phyloP scores from a whole-genome alignment of 2,329 filamentous ascomycete species.

The Ambrosiella beaveri region DNA sequence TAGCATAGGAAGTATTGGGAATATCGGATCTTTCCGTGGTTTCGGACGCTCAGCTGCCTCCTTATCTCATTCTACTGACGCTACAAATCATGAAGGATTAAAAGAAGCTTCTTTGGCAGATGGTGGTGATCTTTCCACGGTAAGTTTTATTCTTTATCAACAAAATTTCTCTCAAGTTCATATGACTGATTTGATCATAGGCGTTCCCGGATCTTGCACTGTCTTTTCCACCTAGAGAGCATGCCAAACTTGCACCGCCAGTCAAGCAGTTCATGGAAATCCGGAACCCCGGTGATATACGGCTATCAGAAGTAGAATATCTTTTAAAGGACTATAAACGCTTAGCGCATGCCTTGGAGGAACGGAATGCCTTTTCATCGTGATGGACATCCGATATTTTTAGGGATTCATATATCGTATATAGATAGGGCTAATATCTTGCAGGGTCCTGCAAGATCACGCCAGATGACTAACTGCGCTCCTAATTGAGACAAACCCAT shows the following conservation, averaged over 20 bases:
- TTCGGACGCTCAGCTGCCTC: conserved; percentile 41
- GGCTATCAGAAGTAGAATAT: conserved; percentile 54
- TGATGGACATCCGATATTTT: neutral
- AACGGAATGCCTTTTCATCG: conserved; percentile 39
- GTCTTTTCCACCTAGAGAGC: neutral
- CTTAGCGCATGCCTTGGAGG: conserved; percentile 46
- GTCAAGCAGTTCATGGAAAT: conserved; percentile 58
- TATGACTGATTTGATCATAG: conserved; percentile 16
- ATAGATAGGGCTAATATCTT: too few relatives aligned
- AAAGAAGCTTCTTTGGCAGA: conserved; percentile 21
- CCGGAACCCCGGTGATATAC: conserved; percentile 51
- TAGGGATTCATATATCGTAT: neutral
- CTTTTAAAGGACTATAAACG: conserved; percentile 59
- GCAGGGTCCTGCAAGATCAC: too few relatives aligned
- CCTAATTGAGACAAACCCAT: too few relatives aligned
- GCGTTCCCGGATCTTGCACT: neutral
- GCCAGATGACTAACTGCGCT: too few relatives aligned
- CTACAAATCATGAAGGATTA: conserved; percentile 23
- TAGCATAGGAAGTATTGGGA: neutral
- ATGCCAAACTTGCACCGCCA: conserved; percentile 42
- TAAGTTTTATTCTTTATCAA: conserved; percentile 22
- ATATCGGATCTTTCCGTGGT: conserved; percentile 55
- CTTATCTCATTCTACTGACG: neutral
- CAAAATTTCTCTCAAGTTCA: conserved; percentile 27
- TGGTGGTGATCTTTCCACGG: conserved; percentile 39